Evolutionary conservation across 2,329 filamentous ascomycete species (phyloP).

Genomic region (Talaromyces sp.): DNA sequence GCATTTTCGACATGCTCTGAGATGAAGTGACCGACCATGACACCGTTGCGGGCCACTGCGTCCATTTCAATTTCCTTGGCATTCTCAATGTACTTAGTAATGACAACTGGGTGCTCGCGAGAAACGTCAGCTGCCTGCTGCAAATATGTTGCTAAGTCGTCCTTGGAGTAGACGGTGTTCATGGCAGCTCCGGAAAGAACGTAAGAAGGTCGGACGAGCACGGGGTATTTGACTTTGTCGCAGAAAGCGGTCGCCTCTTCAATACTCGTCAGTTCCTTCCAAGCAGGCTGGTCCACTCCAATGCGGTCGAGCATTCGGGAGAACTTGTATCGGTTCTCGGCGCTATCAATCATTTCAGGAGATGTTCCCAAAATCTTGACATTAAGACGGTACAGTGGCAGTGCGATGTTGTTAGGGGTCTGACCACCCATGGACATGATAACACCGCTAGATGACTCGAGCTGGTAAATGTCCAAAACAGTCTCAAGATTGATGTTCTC

Average conservation of each 20-base stretch:
- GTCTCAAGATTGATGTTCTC: constrained; percentile 92
- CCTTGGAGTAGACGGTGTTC: constrained; percentile 98
- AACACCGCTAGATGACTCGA: constrained; percentile 79
- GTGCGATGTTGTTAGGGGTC: constrained; percentile 94
- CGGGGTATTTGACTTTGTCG: constrained; percentile 83
- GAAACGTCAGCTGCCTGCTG: constrained; percentile 91
- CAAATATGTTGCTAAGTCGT: constrained; percentile 84
- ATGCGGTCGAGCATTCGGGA: constrained; percentile 96
- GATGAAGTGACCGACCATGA: constrained; percentile 91
- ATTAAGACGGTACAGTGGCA: constrained; percentile 82
- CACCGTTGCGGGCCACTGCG: constrained; percentile 86
- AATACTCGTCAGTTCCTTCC: constrained; percentile 96
- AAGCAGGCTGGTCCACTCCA: constrained; percentile 90
- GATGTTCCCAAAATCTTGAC: constrained; percentile 94
- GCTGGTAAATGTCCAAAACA: constrained; percentile 87
- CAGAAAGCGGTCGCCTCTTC: constrained; percentile 88
- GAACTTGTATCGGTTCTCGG: constrained; percentile 98
- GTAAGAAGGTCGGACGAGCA: constrained; percentile 92
- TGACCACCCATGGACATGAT: constrained; percentile 96
- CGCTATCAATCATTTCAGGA: constrained; percentile 97
- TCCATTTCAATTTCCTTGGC: constrained; percentile 99
- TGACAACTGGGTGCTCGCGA: constrained; percentile 92
- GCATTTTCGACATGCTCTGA: constrained; percentile 99
- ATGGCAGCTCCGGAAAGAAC: constrained; percentile 96
- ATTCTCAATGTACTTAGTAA: constrained; percentile 99